Conservation (phyloP, 768 basidiomycete species). For the Leccinum subgranulosum region DNA sequence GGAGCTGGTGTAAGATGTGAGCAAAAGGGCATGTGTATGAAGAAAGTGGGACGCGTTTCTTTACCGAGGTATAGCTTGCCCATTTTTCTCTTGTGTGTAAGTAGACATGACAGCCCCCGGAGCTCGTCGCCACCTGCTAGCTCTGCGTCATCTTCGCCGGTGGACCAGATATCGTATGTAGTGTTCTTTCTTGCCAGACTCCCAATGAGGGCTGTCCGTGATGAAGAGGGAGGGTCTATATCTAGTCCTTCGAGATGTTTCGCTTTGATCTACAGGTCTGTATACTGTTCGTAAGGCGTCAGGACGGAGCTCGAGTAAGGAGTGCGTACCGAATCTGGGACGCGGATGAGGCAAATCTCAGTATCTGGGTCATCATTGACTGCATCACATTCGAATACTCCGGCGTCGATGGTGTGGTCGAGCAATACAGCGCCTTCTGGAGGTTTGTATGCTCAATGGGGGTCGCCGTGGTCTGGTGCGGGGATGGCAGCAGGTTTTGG, state of each 20-base stretch:
- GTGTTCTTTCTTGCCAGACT: too few relatives aligned
- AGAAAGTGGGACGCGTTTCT: slow-evolving; percentile 4
- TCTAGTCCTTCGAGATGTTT: slow-evolving; percentile 56
- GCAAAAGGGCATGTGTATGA: slow-evolving; percentile 34
- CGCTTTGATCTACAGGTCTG: slow-evolving; percentile 51
- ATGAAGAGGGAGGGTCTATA: slow-evolving; percentile 43
- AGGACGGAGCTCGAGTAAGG: background rate
- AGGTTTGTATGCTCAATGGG: slow-evolving; percentile 57
- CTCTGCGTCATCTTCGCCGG: too few relatives aligned
- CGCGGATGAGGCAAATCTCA: slow-evolving; percentile 70
- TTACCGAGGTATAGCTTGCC: too few relatives aligned
- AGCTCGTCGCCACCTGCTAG: too few relatives aligned
- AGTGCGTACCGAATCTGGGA: slow-evolving; percentile 59
- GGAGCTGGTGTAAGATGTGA: slow-evolving; percentile 47
- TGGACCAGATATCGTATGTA: too few relatives aligned
- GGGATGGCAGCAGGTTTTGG: background rate
- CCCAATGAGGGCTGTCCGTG: too few relatives aligned
- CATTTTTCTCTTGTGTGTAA: too few relatives aligned
- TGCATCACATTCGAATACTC: slow-evolving; percentile 67
- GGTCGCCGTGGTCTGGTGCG: slow-evolving; percentile 32
- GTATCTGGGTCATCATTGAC: slow-evolving; percentile 52
- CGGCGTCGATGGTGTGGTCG: slow-evolving; percentile 42
- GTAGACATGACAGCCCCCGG: too few relatives aligned
- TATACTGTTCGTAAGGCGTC: background rate
- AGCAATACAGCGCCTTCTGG: slow-evolving; percentile 49